Evolutionary conservation across 2,329 filamentous ascomycete genomes (phyloP), one percentile per base, ranked within the genome.

Genomic region (Xylariales sp.): DNA sequence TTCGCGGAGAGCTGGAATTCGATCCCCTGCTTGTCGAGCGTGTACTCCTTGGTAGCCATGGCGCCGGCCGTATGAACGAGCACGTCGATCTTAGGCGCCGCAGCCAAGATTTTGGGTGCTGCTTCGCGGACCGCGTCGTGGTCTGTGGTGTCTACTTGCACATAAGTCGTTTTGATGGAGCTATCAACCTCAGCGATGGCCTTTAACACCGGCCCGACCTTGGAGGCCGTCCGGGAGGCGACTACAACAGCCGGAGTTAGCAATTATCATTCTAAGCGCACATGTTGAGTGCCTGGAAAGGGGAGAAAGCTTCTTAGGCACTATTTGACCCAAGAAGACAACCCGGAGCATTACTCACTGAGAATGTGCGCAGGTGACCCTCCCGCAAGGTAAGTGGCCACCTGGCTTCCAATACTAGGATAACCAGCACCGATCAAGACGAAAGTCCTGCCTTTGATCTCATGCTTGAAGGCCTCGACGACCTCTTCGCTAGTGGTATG

Each of bases 1-100:
- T 86, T 86, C n/a, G 81, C 80, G 7, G 80, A 83, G 2, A 84
- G 79, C 62, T 84, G 78, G 4, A 74, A 71, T 61, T 83, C 80
- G 28, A 80, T 75, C 1, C 72, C 71, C 45, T 75, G 70, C 53
- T 74, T 75, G 45, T 76, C 74, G 5, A 72, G 53, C 3, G 67
- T 72, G 52, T 73, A 75, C 45, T 74, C 63, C 53, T 72, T 71
- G n/a, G 72, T 58, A 1, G 68, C 73, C 72, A 76, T 75, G 14
- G 64, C 64, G 12, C 72, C 73, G 10, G 72, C 73, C 9, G 69
- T 73, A 56, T 76, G 72, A 34, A 75, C 67, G 1, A 77, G 64
- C 1, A 75, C 70, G 34, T 75, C 67, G 54, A 75, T 73, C 52
- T 70, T 73, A 18, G 68, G 67, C 23, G 68, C 60, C 2, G 68